These are phyloP conservation scores for Tylopilus plumbeoviolaceoides DNA, from an alignment of 768 basidiomycete genomes.

Conservation along the genomic window DNA sequence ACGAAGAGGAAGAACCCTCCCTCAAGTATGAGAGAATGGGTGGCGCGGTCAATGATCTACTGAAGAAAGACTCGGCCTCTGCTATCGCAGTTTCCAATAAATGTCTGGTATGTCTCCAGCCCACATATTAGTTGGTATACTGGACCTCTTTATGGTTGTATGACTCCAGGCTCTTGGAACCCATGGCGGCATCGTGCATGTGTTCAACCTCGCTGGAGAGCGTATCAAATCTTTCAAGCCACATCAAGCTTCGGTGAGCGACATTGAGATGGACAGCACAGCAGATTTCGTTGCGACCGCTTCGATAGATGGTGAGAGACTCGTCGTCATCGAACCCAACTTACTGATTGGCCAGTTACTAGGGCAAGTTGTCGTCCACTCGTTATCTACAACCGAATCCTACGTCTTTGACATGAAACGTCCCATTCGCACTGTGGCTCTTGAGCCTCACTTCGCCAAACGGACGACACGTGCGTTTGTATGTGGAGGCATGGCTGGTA, in stretches of 20 bases:
- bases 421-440: conserved; percentile 83
- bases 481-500: conserved; percentile 89
- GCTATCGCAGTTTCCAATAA: conserved; percentile 73
- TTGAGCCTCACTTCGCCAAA: conserved; percentile 89
- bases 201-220: conserved; percentile 73
- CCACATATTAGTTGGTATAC: neutral
- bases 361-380: conserved; percentile 92
- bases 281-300: conserved; percentile 90
- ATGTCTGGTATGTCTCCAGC: conserved; percentile 50
- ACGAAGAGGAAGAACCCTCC: conserved; percentile 86
- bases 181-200: conserved; percentile 87
- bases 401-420: conserved; percentile 90
- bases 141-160: neutral
- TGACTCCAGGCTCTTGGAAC: conserved; percentile 77
- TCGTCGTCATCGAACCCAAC: conserved; percentile 44
- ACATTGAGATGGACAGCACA: conserved; percentile 78
- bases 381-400: conserved; percentile 70
- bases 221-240: conserved; percentile 88
- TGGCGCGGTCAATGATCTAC: conserved; percentile 66
- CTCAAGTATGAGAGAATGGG: conserved; percentile 87
- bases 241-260: conserved; percentile 82
- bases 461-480: conserved; percentile 75
- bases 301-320: conserved; percentile 79
- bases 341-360: conserved; percentile 33
- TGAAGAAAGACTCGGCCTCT: conserved; percentile 88